Percentiles rank a stretch among this genome's conserved stretches.
phyloP scores from a whole-genome alignment of 352 stramenopile genomes.

The Phytophthora idaei region DNA sequence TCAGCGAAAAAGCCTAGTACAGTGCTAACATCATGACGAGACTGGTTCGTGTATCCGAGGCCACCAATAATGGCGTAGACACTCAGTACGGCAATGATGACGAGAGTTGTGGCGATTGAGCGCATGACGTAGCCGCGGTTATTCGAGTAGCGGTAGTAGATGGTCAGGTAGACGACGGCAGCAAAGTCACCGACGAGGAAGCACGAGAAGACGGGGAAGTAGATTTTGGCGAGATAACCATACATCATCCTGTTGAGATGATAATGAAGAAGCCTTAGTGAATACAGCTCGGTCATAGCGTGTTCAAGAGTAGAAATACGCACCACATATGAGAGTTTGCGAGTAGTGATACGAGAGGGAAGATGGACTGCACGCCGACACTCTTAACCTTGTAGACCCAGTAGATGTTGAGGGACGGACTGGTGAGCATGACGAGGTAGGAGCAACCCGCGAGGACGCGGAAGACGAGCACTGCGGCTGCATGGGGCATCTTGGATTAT shows the following conservation, averaged over 20 bases:
- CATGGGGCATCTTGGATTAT: slow-evolving; percentile 22
- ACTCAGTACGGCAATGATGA: slow-evolving; percentile 32
- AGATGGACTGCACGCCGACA: slow-evolving; percentile 38
- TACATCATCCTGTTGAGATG: slow-evolving; percentile 47
- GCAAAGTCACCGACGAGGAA: slow-evolving; percentile 48
- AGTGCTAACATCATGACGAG: slow-evolving; percentile 35
- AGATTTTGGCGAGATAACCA: slow-evolving; percentile 52
- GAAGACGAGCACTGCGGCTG: slow-evolving; percentile 26
- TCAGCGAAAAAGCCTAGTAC: slow-evolving; percentile 42
- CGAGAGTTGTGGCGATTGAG: slow-evolving; percentile 23
- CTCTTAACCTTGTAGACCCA: slow-evolving; percentile 31
- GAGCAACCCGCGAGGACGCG: slow-evolving; percentile 34
- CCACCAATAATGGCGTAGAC: slow-evolving; percentile 46
- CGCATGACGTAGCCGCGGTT: slow-evolving; percentile 36
- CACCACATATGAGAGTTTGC: slow-evolving; percentile 51
- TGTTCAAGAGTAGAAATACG: slow-evolving; percentile 2
- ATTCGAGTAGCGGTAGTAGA: slow-evolving; percentile 56
- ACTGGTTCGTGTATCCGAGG: slow-evolving; percentile 40
- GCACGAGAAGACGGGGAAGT: slow-evolving; percentile 52
- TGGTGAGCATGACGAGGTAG: slow-evolving; percentile 37
- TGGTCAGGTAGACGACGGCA: slow-evolving; percentile 46
- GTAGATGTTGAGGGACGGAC: slow-evolving; percentile 37
- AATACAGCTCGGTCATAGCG: not conserved
- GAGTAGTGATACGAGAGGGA: slow-evolving; percentile 51
- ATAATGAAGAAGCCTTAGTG: slow-evolving; percentile 7